Base-by-base conservation (phyloP, 371 early-diverging fungal genomes). In the Umbelopsis sp. region DNA sequence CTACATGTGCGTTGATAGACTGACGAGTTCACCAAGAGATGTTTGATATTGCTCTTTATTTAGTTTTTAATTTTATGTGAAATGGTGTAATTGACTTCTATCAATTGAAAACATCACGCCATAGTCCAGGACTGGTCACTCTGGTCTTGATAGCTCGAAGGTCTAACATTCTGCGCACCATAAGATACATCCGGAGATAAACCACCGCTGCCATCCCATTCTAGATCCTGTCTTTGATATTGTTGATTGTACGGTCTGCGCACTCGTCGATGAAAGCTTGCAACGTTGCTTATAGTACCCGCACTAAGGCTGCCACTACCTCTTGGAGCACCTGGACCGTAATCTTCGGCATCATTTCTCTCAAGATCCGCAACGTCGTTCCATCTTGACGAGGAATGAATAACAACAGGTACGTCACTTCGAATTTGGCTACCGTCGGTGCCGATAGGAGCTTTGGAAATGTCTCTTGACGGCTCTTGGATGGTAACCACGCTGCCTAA, bases 131-230 rank as follows among this genome's bases (percentile, higher is more conserved):
- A 57, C 12, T 57, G 22, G 18, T 57, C 57, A 35, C 35, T 57
- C 2, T 35, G 57, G 35, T 35, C 57, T 35, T 57, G 57, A 29
- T 57, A 57, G 6, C 57, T 35, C 2, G 57, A 57, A 6, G 29
- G 57, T 57, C 57, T 29, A 57, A 57, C 14, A 3, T 7, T 57
- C 4, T 18, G 29, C 3, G 29, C 29, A 35, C 35, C 57, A 35
- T 57, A 35, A n/a, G 57, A 18, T 18, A 37, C 35, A 14, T 57
- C 57, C 4, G 75, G 48, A 65, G 70, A 44, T 8, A 57, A 38
- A 62, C 62, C 41, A 25, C 69, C 62, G 0, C 80, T 72, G 35
- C 83, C 83, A 51, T 83, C 83, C 80, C 80, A 83, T 69, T 83
- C 83, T n/a, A 83, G 38, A 70, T 83, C 83, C 45, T 78, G 83